Evolutionary conservation across 179 eudicot species (phyloP).

Genomic region (Actinidia chinensis): DNA sequence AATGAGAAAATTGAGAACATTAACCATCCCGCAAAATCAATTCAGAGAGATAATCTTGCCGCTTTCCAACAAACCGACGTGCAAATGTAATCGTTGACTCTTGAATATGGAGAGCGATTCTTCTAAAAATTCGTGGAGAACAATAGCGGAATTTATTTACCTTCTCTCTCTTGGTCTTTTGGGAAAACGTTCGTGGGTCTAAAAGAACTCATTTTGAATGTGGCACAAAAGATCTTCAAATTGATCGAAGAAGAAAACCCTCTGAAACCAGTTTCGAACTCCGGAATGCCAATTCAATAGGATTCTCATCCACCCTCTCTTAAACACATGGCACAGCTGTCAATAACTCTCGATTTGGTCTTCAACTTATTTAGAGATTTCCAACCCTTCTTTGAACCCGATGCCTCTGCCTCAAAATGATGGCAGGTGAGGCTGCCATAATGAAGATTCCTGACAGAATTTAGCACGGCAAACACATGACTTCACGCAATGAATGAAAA

Average conservation of each 20-base stretch:
- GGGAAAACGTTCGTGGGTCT: constrained; percentile 45
- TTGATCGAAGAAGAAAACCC: constrained; percentile 36
- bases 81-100: too few relatives aligned
- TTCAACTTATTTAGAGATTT: constrained; percentile 62
- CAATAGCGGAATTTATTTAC: too few relatives aligned
- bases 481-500: constrained; percentile 77
- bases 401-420: constrained; percentile 69
- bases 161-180: constrained; percentile 24
- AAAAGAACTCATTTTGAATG: constrained; percentile 55
- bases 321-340: constrained; percentile 51
- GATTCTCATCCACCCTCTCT: constrained; percentile 51
- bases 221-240: constrained; percentile 58
- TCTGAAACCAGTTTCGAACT: constrained; percentile 71
- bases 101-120: too few relatives aligned
- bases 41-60: too few relatives aligned
- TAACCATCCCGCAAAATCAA: too few relatives aligned
- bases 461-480: constrained; percentile 71
- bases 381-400: constrained; percentile 65
- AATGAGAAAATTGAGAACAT: too few relatives aligned
- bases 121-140: too few relatives aligned
- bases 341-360: constrained; percentile 46
- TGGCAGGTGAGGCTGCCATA: constrained; percentile 62
- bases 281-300: constrained; percentile 52
- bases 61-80: too few relatives aligned
- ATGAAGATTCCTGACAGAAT: constrained; percentile 35